phyloP scores from a whole-genome alignment of 495 filamentous ascomycete genomes.

The Hypoxylon lienhwacheense region DNA sequence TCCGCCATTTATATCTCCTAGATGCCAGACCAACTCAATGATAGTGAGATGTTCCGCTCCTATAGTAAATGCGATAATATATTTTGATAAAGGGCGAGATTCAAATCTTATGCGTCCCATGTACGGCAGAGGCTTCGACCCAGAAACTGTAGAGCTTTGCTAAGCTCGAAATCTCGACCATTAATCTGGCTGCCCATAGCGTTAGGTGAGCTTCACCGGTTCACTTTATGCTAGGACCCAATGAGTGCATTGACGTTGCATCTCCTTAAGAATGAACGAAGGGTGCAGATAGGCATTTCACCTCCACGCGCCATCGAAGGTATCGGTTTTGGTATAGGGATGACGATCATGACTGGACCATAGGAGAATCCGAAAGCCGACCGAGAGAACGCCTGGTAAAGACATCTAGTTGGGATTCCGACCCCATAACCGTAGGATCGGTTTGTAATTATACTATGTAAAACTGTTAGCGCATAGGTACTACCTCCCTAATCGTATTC shows the following conservation, averaged over 20 bases:
- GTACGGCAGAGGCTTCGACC: background rate
- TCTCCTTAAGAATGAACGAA: background rate
- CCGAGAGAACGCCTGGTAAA: background rate
- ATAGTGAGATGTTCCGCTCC: background rate
- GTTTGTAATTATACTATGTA: slow-evolving; percentile 17
- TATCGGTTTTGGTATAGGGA: background rate
- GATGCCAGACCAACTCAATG: background rate
- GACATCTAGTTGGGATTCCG: background rate
- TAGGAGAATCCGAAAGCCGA: background rate
- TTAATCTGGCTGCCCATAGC: background rate
- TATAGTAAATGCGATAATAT: background rate
- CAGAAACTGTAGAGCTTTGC: background rate
- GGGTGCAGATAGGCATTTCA: background rate
- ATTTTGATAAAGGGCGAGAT: background rate
- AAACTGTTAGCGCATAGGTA: slow-evolving; percentile 11
- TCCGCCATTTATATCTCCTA: background rate
- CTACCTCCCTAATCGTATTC: background rate
- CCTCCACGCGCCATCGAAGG: background rate
- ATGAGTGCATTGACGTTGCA: background rate
- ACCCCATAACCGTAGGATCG: background rate
- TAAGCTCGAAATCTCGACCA: background rate
- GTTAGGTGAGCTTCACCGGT: background rate
- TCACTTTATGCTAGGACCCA: background rate
- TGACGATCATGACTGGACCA: background rate
- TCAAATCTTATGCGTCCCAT: background rate